Evolutionary conservation across 1,139 yeast genomes (phyloP), one percentile per base, ranked within the genome.

Genomic region (Nakaseomyces sp.): DNA sequence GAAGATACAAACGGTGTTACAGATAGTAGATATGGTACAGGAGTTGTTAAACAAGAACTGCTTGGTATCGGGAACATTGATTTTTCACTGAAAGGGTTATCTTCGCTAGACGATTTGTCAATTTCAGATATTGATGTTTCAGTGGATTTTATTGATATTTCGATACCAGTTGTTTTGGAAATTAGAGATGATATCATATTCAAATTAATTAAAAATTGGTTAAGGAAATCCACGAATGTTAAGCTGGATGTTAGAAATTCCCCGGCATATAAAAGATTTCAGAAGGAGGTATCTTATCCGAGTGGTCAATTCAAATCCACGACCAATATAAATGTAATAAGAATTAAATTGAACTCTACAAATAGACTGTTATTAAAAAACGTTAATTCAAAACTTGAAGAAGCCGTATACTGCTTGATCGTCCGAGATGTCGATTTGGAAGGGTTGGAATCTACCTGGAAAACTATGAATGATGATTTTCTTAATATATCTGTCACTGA

Each of bases 31-130:
- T 9, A 12, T 8, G 32, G 24, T 18, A 36, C 42, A 2, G 47
- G 45, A 6, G 45, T 49, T 16, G 24, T 43, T 9, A 41, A 42
- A 24, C 41, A 52, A n/a, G 38, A 57, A 26, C 37, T 57, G 6
- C 5, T 56, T 1, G 13, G 24, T 48, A 56, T 78, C 15, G 71
- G 73, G 53, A 47, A 54, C 15, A 51, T 72, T 8, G 57, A 60
- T 2, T 44, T 77, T 3, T 66, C 69, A 12, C 77, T 80, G 51
- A 73, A 73, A 50, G 85, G 85, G 0, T 54, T 79, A 5, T 66
- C 71, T 20, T 59, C 64, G 1, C 57, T 80, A 1, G 69, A 72
- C 9, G 70, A 79, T 49, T 54, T 82, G 31, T 42, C 41, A 20
- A 28, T 56, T 5, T 41, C 41, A 3, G 51, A 53, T 40, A 22